Conservation (phyloP, 1,284 basidiomycete genomes). For the Cryptococcus depauperatus region DNA sequence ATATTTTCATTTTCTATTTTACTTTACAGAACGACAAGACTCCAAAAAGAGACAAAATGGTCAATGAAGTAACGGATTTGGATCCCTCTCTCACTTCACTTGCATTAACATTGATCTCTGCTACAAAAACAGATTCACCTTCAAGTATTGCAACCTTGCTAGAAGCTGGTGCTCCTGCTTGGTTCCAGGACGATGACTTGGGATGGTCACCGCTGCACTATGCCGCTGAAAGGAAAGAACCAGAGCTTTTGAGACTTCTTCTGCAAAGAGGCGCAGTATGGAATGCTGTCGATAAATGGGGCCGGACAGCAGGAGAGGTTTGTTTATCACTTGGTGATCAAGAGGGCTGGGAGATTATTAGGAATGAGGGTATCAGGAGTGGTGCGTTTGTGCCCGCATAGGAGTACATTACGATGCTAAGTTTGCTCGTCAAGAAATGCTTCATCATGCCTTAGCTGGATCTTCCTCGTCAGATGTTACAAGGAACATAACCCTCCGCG, state of each 20-base stretch:
- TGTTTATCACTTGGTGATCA: constrained; percentile 74
- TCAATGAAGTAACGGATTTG: constrained; percentile 5
- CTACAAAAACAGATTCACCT: constrained; percentile 44
- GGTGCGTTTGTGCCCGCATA: constrained; percentile 49
- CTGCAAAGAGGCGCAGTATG: constrained; percentile 80
- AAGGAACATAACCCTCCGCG: constrained; percentile 32
- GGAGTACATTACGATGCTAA: neutral
- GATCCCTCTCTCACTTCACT: constrained; percentile 12
- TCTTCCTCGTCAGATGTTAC: constrained; percentile 18
- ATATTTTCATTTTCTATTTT: neutral
- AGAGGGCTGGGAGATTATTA: constrained; percentile 63
- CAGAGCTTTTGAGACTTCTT: constrained; percentile 57
- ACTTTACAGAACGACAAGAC: neutral
- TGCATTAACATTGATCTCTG: constrained; percentile 24
- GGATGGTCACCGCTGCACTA: constrained; percentile 82
- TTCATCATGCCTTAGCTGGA: constrained; percentile 37
- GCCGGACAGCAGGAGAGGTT: constrained; percentile 78
- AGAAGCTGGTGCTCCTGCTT: constrained; percentile 70
- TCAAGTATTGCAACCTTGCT: constrained; percentile 54
- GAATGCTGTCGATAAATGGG: constrained; percentile 77
- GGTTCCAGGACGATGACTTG: constrained; percentile 79
- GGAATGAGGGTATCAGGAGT: constrained; percentile 77
- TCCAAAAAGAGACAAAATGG: neutral
- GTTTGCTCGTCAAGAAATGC: constrained; percentile 41
- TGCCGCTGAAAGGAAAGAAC: constrained; percentile 67